Percentiles rank a stretch among this genome's conserved stretches.
Conservation (phyloP, 2,329 filamentous ascomycete genomes). For the Ascocoryne sarcoides region DNA sequence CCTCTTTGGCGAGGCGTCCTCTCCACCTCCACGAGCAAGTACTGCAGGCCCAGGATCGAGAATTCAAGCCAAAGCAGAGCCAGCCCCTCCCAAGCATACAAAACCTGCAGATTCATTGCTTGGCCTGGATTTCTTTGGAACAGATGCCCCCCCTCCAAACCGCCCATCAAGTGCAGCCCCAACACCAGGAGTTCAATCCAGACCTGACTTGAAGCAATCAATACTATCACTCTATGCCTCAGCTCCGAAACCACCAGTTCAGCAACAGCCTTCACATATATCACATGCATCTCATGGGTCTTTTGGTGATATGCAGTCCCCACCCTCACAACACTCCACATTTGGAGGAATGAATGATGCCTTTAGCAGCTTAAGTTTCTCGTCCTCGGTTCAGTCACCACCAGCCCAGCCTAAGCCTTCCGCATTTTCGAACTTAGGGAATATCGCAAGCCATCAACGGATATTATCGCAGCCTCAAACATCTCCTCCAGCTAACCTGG, state of each 20-base stretch:
- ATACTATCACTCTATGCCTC: constrained; percentile 92
- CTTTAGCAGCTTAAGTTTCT: constrained; percentile 62
- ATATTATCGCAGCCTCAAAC: constrained; percentile 33
- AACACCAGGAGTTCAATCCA: constrained; percentile 56
- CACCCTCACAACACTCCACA: constrained; percentile 33
- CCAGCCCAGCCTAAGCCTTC: constrained; percentile 33
- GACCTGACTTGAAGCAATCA: constrained; percentile 93
- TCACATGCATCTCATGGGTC: constrained; percentile 50
- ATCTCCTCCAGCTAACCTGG: constrained; percentile 37
- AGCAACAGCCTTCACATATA: constrained; percentile 43
- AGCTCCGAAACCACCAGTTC: constrained; percentile 65
- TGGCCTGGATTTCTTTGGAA: constrained; percentile 86
- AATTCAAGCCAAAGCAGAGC: constrained; percentile 48
- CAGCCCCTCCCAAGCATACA: constrained; percentile 57
- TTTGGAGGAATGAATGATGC: constrained; percentile 62
- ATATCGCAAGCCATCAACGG: constrained; percentile 32
- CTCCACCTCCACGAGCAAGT: constrained; percentile 59
- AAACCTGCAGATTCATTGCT: constrained; percentile 79
- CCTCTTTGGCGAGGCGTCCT: constrained; percentile 68
- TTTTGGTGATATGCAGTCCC: constrained; percentile 59
- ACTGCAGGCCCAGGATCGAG: constrained; percentile 55
- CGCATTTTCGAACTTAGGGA: constrained; percentile 41
- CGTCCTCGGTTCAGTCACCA: constrained; percentile 36
- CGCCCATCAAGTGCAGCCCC: constrained; percentile 76
- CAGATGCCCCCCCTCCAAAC: constrained; percentile 57